These are phyloP conservation scores for Groenewaldozyma tartarivorans DNA, from an alignment of 805 yeast species.

Conservation along the genomic window DNA sequence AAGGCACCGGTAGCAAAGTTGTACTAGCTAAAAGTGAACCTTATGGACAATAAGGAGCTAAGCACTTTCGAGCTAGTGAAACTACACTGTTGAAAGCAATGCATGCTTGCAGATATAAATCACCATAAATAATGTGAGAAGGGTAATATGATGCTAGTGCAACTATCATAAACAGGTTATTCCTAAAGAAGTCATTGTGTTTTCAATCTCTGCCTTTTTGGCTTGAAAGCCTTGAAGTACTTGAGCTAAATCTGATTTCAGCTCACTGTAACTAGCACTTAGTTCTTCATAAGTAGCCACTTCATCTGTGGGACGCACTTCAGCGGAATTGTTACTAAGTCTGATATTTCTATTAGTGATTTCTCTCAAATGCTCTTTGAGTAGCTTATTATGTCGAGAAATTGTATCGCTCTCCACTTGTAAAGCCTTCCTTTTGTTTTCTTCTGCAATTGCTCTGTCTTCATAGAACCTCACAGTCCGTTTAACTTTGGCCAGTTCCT, in stretches of 20 bases:
- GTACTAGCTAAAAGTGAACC: too few species aligned
- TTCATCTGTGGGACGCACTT: conserved; percentile 2
- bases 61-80: too few species aligned
- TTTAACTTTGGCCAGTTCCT: conserved; percentile 22
- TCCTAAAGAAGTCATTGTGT: too few species aligned
- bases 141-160: too few species aligned
- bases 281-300: neutral
- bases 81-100: too few species aligned
- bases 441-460: conserved; percentile 23
- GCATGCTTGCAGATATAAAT: too few species aligned
- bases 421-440: conserved; percentile 24
- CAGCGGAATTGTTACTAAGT: neutral
- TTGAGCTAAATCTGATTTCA: neutral
- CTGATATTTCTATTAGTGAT: conserved; percentile 14
- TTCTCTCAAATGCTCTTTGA: conserved; percentile 22
- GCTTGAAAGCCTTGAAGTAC: too few species aligned
- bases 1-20: too few species aligned
- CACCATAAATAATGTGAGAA: too few species aligned
- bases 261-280: neutral
- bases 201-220: too few species aligned
- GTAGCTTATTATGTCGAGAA: conserved; percentile 21
- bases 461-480: conserved; percentile 24
- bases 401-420: conserved; percentile 21
- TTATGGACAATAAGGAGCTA: too few species aligned
- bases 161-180: too few species aligned